Conservation (phyloP, 768 basidiomycete species). For the Rhodotorula diobovata region DNA sequence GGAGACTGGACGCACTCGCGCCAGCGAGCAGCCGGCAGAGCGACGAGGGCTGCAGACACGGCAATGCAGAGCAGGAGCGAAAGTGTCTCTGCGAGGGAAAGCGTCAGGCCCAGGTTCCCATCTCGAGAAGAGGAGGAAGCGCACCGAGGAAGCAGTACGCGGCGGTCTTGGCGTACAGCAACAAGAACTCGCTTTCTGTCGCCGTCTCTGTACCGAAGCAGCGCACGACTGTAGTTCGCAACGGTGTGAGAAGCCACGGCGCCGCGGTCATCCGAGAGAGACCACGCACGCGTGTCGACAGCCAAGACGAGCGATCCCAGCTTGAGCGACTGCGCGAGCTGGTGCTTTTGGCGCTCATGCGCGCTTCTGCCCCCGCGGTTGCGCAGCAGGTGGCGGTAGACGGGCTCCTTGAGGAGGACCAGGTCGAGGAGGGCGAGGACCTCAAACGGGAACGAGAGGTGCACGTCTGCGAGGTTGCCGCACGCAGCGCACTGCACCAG, state of each 20-base stretch:
- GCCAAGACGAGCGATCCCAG: neutral
- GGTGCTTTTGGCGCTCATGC: neutral
- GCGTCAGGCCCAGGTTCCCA: neutral
- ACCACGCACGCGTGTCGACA: neutral
- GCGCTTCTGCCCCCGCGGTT: neutral
- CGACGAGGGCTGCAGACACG: neutral
- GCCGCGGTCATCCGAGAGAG: no score
- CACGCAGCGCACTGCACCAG: conserved; percentile 10
- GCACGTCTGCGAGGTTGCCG: conserved; percentile 1
- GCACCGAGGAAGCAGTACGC: conserved; percentile 29
- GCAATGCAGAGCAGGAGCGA: conserved; percentile 8
- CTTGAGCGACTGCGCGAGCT: neutral
- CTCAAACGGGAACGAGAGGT: neutral
- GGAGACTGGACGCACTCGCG: neutral
- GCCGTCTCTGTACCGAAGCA: neutral
- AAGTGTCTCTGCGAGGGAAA: conserved; percentile 4
- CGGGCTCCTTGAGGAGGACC: conserved; percentile 15
- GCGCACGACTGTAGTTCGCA: conserved; percentile 15
- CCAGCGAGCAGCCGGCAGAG: neutral
- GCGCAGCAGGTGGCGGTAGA: conserved; percentile 20
- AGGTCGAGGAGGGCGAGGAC: conserved; percentile 27
- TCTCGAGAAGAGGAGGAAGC: neutral
- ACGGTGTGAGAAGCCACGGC: neutral
- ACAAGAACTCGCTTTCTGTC: neutral
- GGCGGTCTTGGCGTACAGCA: conserved; percentile 5